Percentiles rank a stretch among this genome's conserved stretches.
Evolutionary conservation across 345 rosid genomes (phyloP).

Genomic region (Erodium maritimum): DNA sequence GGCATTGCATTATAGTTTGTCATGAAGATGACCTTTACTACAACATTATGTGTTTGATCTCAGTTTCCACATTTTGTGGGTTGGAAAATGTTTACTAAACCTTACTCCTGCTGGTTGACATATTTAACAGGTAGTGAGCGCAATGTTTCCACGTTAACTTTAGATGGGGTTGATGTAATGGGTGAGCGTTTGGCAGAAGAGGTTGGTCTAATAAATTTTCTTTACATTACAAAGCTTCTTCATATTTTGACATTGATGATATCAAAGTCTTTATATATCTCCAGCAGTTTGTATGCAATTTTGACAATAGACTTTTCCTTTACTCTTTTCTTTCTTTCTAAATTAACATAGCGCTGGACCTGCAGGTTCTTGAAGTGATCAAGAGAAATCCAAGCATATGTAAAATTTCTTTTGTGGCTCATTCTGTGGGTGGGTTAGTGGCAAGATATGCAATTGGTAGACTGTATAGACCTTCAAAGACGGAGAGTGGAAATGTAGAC

Average conservation of each 20-base stretch:
- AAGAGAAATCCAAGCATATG: slow-evolving; percentile 43
- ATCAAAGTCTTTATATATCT: too few species aligned
- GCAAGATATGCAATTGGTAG: slow-evolving; percentile 93
- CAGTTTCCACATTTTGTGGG: too few species aligned
- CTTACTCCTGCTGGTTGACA: too few species aligned
- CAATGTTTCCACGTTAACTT: slow-evolving; percentile 43
- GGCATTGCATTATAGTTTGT: too few species aligned
- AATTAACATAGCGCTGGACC: slow-evolving; percentile 8
- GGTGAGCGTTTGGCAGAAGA: slow-evolving; percentile 84
- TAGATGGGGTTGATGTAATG: slow-evolving; percentile 98
- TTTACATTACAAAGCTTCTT: neutral
- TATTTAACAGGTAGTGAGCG: slow-evolving; percentile 58
- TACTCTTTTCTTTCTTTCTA: too few species aligned
- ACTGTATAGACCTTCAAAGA: slow-evolving; percentile 46
- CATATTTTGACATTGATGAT: too few species aligned
- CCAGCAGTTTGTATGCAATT: too few species aligned
- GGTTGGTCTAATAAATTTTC: slow-evolving; percentile 22
- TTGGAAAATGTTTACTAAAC: too few species aligned
- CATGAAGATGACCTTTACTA: too few species aligned
- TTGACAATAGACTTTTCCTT: too few species aligned
- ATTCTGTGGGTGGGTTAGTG: slow-evolving; percentile 81
- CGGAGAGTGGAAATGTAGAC: slow-evolving; percentile 19
- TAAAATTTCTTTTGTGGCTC: slow-evolving; percentile 87
- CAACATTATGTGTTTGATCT: too few species aligned
- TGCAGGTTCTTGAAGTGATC: slow-evolving; percentile 71